Evolutionary conservation across 2,329 filamentous ascomycete genomes (phyloP), one percentile per base, ranked within the genome.

Genomic region (Fusarium avenaceum): DNA sequence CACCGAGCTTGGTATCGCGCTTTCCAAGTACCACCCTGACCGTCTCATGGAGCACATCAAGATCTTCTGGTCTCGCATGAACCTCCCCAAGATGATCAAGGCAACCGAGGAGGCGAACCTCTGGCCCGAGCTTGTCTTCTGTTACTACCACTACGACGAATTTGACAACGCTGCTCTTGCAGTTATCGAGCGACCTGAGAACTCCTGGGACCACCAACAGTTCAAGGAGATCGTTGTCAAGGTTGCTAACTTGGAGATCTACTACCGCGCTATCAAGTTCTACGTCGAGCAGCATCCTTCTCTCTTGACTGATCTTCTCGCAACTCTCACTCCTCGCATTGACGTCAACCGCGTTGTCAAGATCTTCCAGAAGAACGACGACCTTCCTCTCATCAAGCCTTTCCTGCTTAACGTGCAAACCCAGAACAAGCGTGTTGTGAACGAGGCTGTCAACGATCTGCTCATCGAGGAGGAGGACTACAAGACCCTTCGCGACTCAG

Each of bases 221-320:
- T 99, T 99, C 90, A 99, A 99, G 86, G 96, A 99, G 78, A 98
- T 97, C 51, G 87, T 97, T 58, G 90, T 97, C 82, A 99, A 99
- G 87, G 95, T 97, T 70, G 93, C 94, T 76, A 99, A 99, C 82
- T 83, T 99, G 76, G 96, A 99, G 82, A 99, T 99, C 75, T 99
- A 98, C 85, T 99, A 99, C 86, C 92, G 95, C 54, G 93, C 93
- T 28, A 87, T 98, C 77, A 97, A 95, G 84, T 97, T 97, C 82
- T 98, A 98, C 80, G 89, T 99, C 40, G 93, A 98, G 82, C 93
- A 99, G 81, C 96, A 99, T 79, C 96, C 96, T 33, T 93, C 95
- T 14, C 87, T 99, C 45, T 84, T 99, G 69, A 99, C 96, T n/a
- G 96, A 99, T 77, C 87, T 99, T 32, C 87, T 99, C 56, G 94